Evolutionary conservation across 371 early-diverging fungal genomes (phyloP).

Genomic region (Massospora cicadina): DNA sequence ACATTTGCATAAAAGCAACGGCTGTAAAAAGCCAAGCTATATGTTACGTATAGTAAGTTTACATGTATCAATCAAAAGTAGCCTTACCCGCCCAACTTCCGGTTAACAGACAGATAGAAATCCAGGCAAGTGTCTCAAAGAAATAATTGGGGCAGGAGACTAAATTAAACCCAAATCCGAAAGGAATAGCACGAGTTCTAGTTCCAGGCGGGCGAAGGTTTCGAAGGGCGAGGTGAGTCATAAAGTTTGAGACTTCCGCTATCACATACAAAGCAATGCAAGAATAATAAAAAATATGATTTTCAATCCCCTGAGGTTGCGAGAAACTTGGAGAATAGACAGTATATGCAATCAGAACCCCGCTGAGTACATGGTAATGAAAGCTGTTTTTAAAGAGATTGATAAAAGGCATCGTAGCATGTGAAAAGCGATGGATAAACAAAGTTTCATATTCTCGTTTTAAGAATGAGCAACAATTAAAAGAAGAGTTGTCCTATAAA

Average conservation of each 20-base stretch:
- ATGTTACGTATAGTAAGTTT: too few relatives aligned
- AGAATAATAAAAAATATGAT: background rate
- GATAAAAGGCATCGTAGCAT: conserved; percentile 84
- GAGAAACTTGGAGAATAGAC: conserved; percentile 57
- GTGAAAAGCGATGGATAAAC: conserved; percentile 84
- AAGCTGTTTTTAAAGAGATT: conserved; percentile 90
- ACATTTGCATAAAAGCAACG: conserved; percentile 78
- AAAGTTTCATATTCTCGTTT: conserved; percentile 89
- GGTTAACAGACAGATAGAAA: conserved; percentile 49
- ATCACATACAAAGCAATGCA: conserved; percentile 14
- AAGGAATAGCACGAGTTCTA: conserved; percentile 71
- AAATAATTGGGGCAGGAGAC: conserved; percentile 91
- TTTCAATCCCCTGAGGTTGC: background rate
- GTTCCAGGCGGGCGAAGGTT: conserved; percentile 86
- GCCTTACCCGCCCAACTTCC: conserved; percentile 48
- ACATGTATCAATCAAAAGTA: background rate
- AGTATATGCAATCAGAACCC: conserved; percentile 69
- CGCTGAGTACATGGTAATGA: conserved; percentile 87
- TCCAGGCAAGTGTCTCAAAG: conserved; percentile 80
- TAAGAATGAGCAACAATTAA: conserved; percentile 64
- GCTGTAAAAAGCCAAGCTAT: conserved; percentile 55
- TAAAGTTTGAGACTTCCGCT: conserved; percentile 72
- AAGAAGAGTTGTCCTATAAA: conserved; percentile 29
- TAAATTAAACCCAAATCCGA: conserved; percentile 80
- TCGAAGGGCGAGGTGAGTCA: conserved; percentile 71